These are phyloP conservation scores for Dactylellina drechsleri DNA, from an alignment of 2,329 filamentous ascomycete species.

Conservation along the genomic window DNA sequence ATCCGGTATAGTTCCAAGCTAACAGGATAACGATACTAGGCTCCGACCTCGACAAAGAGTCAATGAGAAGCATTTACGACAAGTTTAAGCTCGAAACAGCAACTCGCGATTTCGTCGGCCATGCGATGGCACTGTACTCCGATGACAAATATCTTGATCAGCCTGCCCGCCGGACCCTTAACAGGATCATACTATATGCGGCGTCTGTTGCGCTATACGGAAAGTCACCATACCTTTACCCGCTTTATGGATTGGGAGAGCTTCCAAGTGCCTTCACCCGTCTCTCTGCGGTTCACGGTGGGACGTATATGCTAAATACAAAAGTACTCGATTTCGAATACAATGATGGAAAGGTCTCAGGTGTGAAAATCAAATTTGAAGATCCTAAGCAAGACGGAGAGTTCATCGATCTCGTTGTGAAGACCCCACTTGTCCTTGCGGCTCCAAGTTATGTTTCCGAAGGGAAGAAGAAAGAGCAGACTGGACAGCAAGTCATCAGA, in stretches of 20 bases:
- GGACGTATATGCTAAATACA: slow-evolving; percentile 99
- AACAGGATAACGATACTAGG: slow-evolving; percentile 66
- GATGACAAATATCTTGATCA: slow-evolving; percentile 85
- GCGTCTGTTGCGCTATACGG: slow-evolving; percentile 98
- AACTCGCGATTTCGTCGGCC: slow-evolving; percentile 95
- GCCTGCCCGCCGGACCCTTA: slow-evolving; percentile 81
- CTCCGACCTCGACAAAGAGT: slow-evolving; percentile 78
- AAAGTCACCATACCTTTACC: slow-evolving; percentile 99
- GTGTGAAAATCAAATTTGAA: slow-evolving; percentile 74
- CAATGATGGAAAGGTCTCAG: slow-evolving; percentile 81
- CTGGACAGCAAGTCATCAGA: slow-evolving; percentile 89
- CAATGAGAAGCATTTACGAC: slow-evolving; percentile 99
- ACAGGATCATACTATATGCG: slow-evolving; percentile 93
- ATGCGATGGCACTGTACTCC: slow-evolving; percentile 96
- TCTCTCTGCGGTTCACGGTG: slow-evolving; percentile 96
- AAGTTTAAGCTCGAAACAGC: slow-evolving; percentile 91
- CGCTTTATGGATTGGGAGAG: slow-evolving; percentile 95
- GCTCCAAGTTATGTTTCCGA: slow-evolving; percentile 96
- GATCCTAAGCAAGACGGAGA: slow-evolving; percentile 87
- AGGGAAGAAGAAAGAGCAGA: slow-evolving; percentile 74
- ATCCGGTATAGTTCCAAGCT: slow-evolving; percentile 56
- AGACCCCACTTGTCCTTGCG: slow-evolving; percentile 93
- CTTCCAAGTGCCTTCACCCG: slow-evolving; percentile 97
- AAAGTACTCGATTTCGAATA: slow-evolving; percentile 89
- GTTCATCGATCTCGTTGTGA: slow-evolving; percentile 92